Base-by-base conservation (phyloP, 2,329 filamentous ascomycete species). In the Myriosclerotinia duriaeana region DNA sequence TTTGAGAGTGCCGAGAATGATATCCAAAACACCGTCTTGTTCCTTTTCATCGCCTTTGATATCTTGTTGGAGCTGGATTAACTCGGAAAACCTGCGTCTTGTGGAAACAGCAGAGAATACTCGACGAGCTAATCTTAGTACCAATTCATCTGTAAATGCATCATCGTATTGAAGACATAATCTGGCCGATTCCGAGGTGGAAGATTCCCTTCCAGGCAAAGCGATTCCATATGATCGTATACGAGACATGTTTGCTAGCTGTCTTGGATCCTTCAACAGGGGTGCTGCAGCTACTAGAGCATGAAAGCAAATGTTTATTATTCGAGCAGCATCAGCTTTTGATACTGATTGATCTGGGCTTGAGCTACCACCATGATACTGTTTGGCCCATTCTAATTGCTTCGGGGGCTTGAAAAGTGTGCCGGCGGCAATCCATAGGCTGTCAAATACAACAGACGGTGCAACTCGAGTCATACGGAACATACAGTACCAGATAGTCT, bases 401-500 rank as follows among this genome's bases (percentile, higher is more conserved):
- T 71, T 66, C 1, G 86, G 84, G 1, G 84, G 81, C n/a, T 80
- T 78, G 71, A 89, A 89, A 5, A 89, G 78, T 56, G 80, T 80
- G 9, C 81, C 83, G 1, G 86, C 80, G 7, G 85, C 85, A 69
- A 85, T 79, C 88, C 88, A 90, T 6, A 90, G 78, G 71, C 85
- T 87, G 72, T 89, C 84, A 62, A 88, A 83, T 2, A 89, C 85
- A 26, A 89, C 74, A 56, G 79, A 84, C 5, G 86, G 84, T 20
- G 83, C 81, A 53, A 83, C 81, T 59, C 85, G 80, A 6, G 83
- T 86, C 75, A 89, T 77, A 66, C 84, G 83, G 65, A 87, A 77
- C 81, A 87, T 86, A 72, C 83, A 85, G 72, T 87, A 88, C 85
- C 84, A 89, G 1, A 87, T 77, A 17, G 82, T 85, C 62, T 86